Conservation (phyloP, 208 protist genomes). For the Leptomonas pyrrhocoris region DNA sequence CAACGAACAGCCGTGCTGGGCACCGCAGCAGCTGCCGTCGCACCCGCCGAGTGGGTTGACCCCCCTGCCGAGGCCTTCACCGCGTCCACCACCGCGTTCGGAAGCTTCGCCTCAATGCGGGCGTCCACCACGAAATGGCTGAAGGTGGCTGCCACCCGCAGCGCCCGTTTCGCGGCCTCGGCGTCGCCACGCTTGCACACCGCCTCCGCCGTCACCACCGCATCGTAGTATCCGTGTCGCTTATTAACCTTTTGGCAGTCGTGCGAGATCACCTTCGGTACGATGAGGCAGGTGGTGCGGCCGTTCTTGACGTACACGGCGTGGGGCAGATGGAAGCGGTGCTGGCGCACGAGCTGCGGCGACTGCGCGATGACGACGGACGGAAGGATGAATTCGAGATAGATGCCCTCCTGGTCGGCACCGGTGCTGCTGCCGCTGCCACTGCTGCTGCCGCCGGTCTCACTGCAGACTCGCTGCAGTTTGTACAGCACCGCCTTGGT, state of each 20-base stretch:
- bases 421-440: too few relatives aligned
- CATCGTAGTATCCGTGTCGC: constrained; percentile 84
- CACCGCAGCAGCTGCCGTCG: not conserved
- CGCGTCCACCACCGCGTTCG: constrained; percentile 44
- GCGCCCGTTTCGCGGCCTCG: constrained; percentile 59
- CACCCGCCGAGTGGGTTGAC: not conserved
- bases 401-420: constrained; percentile 63
- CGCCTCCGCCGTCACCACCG: constrained; percentile 83
- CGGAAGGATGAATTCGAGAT: constrained; percentile 73
- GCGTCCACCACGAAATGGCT: constrained; percentile 80
- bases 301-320: constrained; percentile 63
- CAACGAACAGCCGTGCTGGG: constrained; percentile 17
- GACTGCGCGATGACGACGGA: constrained; percentile 65
- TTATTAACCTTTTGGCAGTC: constrained; percentile 88
- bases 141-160: constrained; percentile 78
- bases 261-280: constrained; percentile 70
- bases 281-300: constrained; percentile 77
- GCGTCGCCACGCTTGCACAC: constrained; percentile 76
- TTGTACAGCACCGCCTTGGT: constrained; percentile 87
- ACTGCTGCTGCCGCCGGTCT: constrained; percentile 6
- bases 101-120: constrained; percentile 72
- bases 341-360: constrained; percentile 53
- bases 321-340: constrained; percentile 61
- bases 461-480: constrained; percentile 62
- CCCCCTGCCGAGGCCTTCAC: constrained; percentile 8